Conservation (phyloP, 1,284 basidiomycete species). For the Coriolopsis trogii region DNA sequence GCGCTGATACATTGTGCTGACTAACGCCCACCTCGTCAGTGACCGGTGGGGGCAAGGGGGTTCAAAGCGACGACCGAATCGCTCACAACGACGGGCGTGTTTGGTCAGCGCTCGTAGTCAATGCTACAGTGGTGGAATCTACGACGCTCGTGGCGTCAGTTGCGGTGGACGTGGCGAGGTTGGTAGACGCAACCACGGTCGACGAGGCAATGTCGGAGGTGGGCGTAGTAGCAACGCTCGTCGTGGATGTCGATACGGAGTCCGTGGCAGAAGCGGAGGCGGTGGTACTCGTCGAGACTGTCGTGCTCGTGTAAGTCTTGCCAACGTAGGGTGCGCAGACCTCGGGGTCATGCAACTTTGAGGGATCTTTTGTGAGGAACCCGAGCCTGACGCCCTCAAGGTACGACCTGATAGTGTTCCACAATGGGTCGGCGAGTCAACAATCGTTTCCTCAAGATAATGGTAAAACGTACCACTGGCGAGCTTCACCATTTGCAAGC, state of each 20-base stretch:
- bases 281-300: background rate
- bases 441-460: background rate
- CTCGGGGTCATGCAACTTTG: conserved; percentile 52
- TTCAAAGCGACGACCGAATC: too few relatives aligned
- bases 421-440: background rate
- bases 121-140: too few relatives aligned
- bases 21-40: too few relatives aligned
- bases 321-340: conserved; percentile 57
- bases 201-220: too few relatives aligned
- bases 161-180: too few relatives aligned
- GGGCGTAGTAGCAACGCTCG: too few relatives aligned
- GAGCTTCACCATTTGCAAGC: conserved; percentile 48
- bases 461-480: conserved; percentile 54
- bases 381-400: conserved; percentile 57
- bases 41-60: too few relatives aligned
- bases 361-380: conserved; percentile 65
- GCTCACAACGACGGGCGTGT: too few relatives aligned
- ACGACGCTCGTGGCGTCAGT: too few relatives aligned
- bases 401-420: conserved; percentile 58
- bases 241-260: background rate
- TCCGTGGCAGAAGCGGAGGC: background rate
- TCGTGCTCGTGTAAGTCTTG: conserved; percentile 1
- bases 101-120: too few relatives aligned
- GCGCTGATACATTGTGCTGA: too few relatives aligned
- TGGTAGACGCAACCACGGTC: too few relatives aligned